A percentile compares a stretch with the other conserved stretches of the same genome.
Conservation (phyloP, 2,329 filamentous ascomycete species). For the Blastomyces gilchristii region DNA sequence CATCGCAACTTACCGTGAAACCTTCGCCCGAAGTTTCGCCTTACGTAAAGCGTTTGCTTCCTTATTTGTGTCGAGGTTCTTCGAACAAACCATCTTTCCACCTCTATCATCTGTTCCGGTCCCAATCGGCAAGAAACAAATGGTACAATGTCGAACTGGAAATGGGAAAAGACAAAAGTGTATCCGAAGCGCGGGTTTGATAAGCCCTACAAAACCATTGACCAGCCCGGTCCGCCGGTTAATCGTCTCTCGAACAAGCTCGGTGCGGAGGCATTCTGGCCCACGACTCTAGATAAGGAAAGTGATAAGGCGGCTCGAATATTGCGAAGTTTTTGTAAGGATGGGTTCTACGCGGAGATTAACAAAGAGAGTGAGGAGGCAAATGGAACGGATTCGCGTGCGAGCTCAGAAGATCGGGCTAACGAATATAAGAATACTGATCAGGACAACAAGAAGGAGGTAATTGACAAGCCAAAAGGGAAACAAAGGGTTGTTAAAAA, state of each 20-base stretch:
- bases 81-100: background rate
- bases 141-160: constrained; percentile 27
- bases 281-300: constrained; percentile 74
- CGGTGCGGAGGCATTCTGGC: constrained; percentile 75
- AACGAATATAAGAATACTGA: background rate
- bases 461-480: constrained; percentile 45
- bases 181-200: constrained; percentile 59
- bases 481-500: constrained; percentile 63
- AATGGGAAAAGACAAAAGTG: constrained; percentile 45
- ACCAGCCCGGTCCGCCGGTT: constrained; percentile 64
- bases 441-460: constrained; percentile 29
- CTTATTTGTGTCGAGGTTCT: background rate
- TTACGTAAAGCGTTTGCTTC: background rate
- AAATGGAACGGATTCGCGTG: constrained; percentile 14
- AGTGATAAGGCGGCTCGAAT: constrained; percentile 87
- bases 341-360: constrained; percentile 57
- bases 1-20: background rate
- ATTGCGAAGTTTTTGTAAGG: constrained; percentile 78
- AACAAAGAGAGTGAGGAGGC: constrained; percentile 42
- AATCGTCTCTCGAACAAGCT: constrained; percentile 74
- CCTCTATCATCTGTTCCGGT: background rate
- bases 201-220: constrained; percentile 57
- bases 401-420: constrained; percentile 8
- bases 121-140: constrained; percentile 8
- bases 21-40: constrained; percentile 1